Evolutionary conservation across 2,329 filamentous ascomycete genomes (phyloP).

Genomic region (Exophiala mesophila): DNA sequence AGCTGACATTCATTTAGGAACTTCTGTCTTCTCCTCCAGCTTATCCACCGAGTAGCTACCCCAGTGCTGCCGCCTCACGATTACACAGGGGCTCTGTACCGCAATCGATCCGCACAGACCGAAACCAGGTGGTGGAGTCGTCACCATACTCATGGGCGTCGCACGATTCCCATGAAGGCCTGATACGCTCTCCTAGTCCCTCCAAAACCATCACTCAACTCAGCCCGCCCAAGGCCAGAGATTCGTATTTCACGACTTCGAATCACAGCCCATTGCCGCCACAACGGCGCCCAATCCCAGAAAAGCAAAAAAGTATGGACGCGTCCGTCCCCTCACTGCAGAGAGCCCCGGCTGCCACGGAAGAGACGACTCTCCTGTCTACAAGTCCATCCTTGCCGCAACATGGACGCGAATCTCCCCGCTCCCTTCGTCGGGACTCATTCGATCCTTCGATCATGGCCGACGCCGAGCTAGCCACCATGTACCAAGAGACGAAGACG

Average conservation of each 20-base stretch:
- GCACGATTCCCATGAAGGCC: conserved; percentile 46
- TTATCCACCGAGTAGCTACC: conserved; percentile 22
- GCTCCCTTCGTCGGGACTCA: conserved; percentile 17
- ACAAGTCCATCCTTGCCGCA: conserved; percentile 6
- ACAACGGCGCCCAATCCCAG: conserved; percentile 12
- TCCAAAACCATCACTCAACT: conserved; percentile 29
- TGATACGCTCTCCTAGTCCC: conserved; percentile 39
- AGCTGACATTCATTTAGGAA: conserved; percentile 18
- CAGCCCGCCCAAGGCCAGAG: conserved; percentile 23
- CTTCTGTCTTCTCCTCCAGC: conserved; percentile 8
- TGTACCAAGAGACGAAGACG: conserved; percentile 38
- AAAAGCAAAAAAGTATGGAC: conserved; percentile 7
- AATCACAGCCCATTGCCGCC: conserved; percentile 27
- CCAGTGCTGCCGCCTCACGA: conserved; percentile 4
- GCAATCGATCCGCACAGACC: conserved; percentile 43
- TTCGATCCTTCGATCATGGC: conserved; percentile 38
- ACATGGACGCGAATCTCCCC: conserved; percentile 9
- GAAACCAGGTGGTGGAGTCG: conserved; percentile 40
- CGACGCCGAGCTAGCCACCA: conserved; percentile 42
- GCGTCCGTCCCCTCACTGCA: conserved; percentile 6
- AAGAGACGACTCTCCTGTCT: conserved; percentile 14
- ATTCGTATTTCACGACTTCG: conserved; percentile 24
- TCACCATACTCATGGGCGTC: conserved; percentile 52
- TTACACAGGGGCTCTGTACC: conserved; percentile 27
- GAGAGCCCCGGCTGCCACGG: conserved; percentile 6